Percentiles rank a stretch among this genome's conserved stretches.
These are phyloP conservation scores for Acanthamoeba royreba DNA, from an alignment of 208 protist genomes.

Conservation along the genomic window DNA sequence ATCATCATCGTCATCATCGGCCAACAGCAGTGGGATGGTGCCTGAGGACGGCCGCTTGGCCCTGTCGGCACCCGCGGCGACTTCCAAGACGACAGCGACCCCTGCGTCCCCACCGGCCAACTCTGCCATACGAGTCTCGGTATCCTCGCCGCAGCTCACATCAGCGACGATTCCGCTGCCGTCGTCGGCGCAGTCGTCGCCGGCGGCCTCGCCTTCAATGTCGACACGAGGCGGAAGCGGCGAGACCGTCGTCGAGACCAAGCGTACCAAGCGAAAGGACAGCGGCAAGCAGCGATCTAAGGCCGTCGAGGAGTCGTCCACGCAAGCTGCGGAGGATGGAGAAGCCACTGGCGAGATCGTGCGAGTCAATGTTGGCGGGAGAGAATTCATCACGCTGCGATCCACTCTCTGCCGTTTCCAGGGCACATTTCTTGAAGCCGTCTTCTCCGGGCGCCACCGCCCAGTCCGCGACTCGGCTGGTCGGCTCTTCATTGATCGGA, in stretches of 20 bases:
- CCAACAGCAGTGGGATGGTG: no score
- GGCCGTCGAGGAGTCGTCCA: not conserved
- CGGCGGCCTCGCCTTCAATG: not conserved
- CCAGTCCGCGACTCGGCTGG: not conserved
- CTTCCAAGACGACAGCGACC: not conserved
- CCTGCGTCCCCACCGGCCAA: not conserved
- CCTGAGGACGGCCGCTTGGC: no score
- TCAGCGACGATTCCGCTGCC: no score
- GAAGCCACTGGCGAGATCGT: conserved; percentile 5
- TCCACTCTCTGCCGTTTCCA: conserved; percentile 41
- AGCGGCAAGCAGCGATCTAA: not conserved
- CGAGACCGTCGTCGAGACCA: no score
- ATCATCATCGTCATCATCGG: no score
- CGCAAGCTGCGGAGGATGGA: not conserved
- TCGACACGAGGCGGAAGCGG: not conserved
- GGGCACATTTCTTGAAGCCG: conserved; percentile 14
- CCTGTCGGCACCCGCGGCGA: not conserved
- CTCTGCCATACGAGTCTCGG: not conserved
- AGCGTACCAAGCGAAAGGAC: conserved; percentile 18
- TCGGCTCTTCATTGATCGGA: conserved; percentile 39
- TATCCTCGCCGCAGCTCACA: no score
- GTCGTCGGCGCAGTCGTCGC: not conserved
- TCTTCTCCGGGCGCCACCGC: conserved; percentile 31
- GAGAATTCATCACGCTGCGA: conserved; percentile 43
- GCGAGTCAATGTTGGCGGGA: conserved; percentile 28